Base-by-base conservation (phyloP, 768 basidiomycete genomes). In the Chlorophyllum brunneum region DNA sequence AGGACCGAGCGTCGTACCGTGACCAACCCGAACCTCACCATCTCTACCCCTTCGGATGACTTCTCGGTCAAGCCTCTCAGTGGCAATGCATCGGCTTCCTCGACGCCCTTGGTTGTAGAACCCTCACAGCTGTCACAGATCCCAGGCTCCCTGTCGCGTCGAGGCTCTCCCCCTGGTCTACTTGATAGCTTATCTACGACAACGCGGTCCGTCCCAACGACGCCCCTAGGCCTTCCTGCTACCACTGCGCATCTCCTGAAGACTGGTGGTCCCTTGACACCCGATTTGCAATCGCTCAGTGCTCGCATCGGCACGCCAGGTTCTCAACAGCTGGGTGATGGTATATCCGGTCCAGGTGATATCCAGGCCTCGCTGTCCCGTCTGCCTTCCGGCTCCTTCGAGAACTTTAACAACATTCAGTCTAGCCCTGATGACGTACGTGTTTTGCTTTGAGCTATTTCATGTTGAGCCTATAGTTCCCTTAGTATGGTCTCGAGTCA, bases 151-250 rank as follows among this genome's bases (percentile, higher is more conserved):
- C 65, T 74, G 9, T 88, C 88, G 18, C 85, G 89, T 53, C 80
- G 88, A 37, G 81, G 84, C 18, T 92, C 90, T 13, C 89, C 90
- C 27, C 82, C 82, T 10, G 79, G 79, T 47, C 63, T 81, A 15
- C 67, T 85, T 18, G 88, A 91, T 48, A 74, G 71, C 47, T 65
- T 88, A 48, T 78, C 77, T 30, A 70, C 73, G 30, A 75, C 83
- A 27, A 80, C 86, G 27, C 85, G 89, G 51, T 92, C 90, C 34
- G 90, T 92, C 18, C 90, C 90, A 42, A 88, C 87, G 1, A 92
- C 90, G 2, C 90, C 90, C 18, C 67, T 90, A 5, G 80, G 78
- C 8, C 67, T 85, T n/a, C 59, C 81, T 11, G 76, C 73, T 38
- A 74, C 73, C 36, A 67, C 68, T 4, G 60, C 71, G 9, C 77